These are phyloP conservation scores for Fabrea salina DNA, from an alignment of 169 alveolate genomes.

Conservation along the genomic window DNA sequence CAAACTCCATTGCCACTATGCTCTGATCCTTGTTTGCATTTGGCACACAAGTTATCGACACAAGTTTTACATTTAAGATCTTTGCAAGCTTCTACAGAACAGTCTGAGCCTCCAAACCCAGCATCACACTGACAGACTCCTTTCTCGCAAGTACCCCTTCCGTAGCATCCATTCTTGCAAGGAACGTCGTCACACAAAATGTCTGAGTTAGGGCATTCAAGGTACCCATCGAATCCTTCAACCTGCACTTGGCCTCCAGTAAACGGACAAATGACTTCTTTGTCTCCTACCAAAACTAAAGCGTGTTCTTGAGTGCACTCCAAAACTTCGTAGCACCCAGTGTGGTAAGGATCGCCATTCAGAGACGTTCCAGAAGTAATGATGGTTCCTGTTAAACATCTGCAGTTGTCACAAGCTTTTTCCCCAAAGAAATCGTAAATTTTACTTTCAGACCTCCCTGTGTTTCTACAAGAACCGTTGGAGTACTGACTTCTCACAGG, in stretches of 20 bases:
- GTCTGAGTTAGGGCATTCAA: conserved; percentile 25
- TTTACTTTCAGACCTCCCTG: not conserved
- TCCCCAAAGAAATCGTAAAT: not conserved
- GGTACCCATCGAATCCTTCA: conserved; percentile 18
- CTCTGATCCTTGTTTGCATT: too few species aligned
- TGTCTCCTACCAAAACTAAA: not conserved
- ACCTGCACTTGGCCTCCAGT: conserved; percentile 15
- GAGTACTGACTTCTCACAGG: not conserved
- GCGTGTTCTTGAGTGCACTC: not conserved
- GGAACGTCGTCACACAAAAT: conserved; percentile 18
- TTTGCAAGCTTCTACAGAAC: not conserved
- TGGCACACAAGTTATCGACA: too few species aligned
- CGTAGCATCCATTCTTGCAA: not conserved
- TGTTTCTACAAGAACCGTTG: conserved; percentile 7
- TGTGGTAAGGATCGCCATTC: not conserved
- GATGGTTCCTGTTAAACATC: not conserved
- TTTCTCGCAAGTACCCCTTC: conserved; percentile 9
- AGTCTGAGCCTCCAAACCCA: conserved; percentile 27
- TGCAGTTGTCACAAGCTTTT: not conserved
- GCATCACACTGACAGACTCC: conserved; percentile 14
- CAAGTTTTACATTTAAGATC: too few species aligned
- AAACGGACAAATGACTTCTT: conserved; percentile 14
- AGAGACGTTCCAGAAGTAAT: not conserved
- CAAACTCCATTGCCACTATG: not conserved
- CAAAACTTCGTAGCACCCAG: conserved; percentile 28